phyloP scores from a whole-genome alignment of 306 rosid species.

The Myrica gale region DNA sequence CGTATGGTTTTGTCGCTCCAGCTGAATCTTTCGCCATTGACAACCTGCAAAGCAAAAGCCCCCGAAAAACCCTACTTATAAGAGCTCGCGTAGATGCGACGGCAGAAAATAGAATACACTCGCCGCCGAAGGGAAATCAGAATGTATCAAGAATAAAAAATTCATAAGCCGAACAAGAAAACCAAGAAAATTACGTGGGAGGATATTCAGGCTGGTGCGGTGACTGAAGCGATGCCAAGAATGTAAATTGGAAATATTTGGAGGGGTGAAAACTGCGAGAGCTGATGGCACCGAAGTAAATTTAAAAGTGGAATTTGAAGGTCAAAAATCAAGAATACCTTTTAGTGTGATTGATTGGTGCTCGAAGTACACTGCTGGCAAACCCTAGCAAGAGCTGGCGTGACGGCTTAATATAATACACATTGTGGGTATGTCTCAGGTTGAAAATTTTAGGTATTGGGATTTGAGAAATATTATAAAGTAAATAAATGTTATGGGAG shows the following conservation, averaged over 20 bases:
- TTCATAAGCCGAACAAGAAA: background rate
- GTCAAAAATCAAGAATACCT: background rate
- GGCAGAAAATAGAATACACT: constrained; percentile 9
- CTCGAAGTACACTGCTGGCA: background rate
- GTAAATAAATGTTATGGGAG: too few relatives aligned
- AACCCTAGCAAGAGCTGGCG: background rate
- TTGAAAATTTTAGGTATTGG: too few relatives aligned
- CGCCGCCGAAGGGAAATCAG: background rate
- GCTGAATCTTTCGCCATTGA: constrained; percentile 62
- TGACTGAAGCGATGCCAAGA: background rate
- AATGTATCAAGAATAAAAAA: too few relatives aligned
- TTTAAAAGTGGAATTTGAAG: background rate
- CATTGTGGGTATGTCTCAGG: too few relatives aligned
- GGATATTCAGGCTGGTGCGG: background rate
- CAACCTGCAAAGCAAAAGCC: constrained; percentile 29
- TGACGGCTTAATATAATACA: too few relatives aligned
- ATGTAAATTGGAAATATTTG: background rate
- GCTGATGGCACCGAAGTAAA: background rate
- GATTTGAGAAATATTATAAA: too few relatives aligned
- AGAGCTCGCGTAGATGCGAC: background rate
- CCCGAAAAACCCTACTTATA: constrained; percentile 28
- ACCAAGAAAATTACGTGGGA: background rate
- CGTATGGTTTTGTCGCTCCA: constrained; percentile 50
- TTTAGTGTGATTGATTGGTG: background rate
- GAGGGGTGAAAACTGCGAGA: background rate